Evolutionary conservation across 805 yeast species (phyloP), one percentile per base, ranked within the genome.

Genomic region (Saccharomycopsis synnaedendra): DNA sequence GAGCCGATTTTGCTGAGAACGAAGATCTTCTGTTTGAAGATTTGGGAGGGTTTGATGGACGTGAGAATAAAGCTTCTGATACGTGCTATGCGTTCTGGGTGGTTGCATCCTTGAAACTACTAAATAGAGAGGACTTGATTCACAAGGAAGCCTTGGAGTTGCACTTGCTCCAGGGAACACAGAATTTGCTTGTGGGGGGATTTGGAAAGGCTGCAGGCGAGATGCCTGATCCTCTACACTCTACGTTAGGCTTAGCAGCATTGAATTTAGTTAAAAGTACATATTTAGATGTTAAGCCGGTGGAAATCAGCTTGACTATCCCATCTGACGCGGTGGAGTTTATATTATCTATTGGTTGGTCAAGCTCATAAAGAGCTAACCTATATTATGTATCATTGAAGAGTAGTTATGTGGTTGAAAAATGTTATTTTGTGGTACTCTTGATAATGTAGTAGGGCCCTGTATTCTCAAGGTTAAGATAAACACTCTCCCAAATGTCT

Each of bases 21-120:
- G 51, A 43, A 11, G 9, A 19, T 28, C 54, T 43, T 40, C 53
- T 41, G 11, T 43, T 53, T 44, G 64, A 60, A 2, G 90, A 82
- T 57, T 64, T 64, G 45, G 96, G 96, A 1, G 90, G 90, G 0
- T 79, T 85, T 59, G 85, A 87, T 61, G 97, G 97, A 1, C 69
- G 97, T 42, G 78, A 76, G n/a, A 86, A 86, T 60, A 88, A 88
- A 60, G 73, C 70, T 49, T 83, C 83, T 3, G 97, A 88, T 62
- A 82, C 95, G 0, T 88, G 97, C 65, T 88, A 88, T 58, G 75
- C 82, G 5, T 88, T 87, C 71, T 88, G 96, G 96, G 74, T 77
- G 42, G 57, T 78, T 10, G 89, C 76, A 2, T 67, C 85, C 4
- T 64, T 86, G 52, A 55, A 58, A 1, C 55, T 82, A 9, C 56